These are phyloP conservation scores for Clitoria ternatea DNA, from an alignment of 306 rosid species.

Conservation along the genomic window DNA sequence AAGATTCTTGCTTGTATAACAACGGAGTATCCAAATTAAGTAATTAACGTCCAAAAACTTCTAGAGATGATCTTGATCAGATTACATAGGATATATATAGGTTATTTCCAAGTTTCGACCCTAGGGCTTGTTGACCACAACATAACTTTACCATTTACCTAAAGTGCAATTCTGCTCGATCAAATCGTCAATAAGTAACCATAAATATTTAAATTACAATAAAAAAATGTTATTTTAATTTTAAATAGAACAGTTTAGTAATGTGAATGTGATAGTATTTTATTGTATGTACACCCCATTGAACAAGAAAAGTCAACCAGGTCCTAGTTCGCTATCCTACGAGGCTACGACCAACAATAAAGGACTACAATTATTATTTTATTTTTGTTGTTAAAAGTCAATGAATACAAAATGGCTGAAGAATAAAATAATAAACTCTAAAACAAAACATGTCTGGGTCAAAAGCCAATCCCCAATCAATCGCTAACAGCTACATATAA, in stretches of 20 bases:
- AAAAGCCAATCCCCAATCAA: conserved; percentile 13
- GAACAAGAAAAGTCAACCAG: not conserved
- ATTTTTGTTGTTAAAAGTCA: not conserved
- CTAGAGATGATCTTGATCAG: no score
- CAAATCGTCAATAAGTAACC: not conserved
- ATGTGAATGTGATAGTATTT: no score
- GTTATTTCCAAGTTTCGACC: no score
- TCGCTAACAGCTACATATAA: conserved; percentile 13
- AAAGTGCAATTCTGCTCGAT: not conserved
- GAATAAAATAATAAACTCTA: not conserved
- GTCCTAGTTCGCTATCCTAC: not conserved
- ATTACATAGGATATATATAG: no score
- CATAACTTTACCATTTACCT: not conserved
- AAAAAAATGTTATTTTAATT: not conserved
- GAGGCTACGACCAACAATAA: no score
- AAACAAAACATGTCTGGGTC: not conserved
- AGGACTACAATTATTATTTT: not conserved
- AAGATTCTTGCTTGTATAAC: no score
- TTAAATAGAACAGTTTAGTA: not conserved
- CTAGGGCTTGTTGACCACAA: no score
- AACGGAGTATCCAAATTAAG: no score
- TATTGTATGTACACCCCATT: not conserved
- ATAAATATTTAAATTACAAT: not conserved
- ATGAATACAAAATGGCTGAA: not conserved
- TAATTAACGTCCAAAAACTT: no score